Base-by-base conservation (phyloP, 2,329 filamentous ascomycete genomes). In the Xylariomycetidae sp. region DNA sequence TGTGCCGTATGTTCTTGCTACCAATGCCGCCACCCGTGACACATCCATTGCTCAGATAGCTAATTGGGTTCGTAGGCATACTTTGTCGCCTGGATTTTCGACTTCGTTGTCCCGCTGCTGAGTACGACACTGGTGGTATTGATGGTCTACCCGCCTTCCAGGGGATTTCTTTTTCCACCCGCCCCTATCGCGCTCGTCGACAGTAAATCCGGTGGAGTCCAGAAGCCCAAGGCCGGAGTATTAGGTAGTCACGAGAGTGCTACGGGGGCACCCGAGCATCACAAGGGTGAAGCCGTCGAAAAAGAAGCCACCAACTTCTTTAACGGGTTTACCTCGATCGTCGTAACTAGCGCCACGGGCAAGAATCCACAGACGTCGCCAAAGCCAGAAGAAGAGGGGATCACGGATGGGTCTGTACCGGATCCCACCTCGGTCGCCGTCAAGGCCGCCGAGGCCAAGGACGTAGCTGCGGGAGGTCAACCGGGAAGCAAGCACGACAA, bases 301-400 rank as follows among this genome's bases (percentile, higher is more conserved):
- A 77, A 85, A 40, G 87, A 94, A 56, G 88, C 88, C 1, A 82
- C 75, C 47, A 89, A 88, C 53, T 82, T 94, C 41, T 80, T 92
- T 38, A 82, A 81, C 34, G 76, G 80, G 20, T 79, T 92, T 33
- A 77, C 81, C 7, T 72, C 77, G 18, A 76, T 92, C 5, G 81
- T 85, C 2, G 62, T 90, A 13, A 82, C 81, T 30, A 85, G 82
- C 45, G 85, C 85, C 2, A 79, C 80, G 1, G 86, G 86, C 2
- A 88, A 88, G 53, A 78, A 88, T 42, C 83, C 85, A 1, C 76
- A 84, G 53, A 71, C 67, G 3, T 77, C 84, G 18, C 74, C 77
- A 3, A 12, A 37, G n/a, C 59, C 63, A 42, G 66, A 46, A 3
- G 46, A 54, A 15, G 43, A 40, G 2, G 49, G 45, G 3, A 48